Conservation (phyloP, 331 rosid species). For the Rhamnella rubrinervis region DNA sequence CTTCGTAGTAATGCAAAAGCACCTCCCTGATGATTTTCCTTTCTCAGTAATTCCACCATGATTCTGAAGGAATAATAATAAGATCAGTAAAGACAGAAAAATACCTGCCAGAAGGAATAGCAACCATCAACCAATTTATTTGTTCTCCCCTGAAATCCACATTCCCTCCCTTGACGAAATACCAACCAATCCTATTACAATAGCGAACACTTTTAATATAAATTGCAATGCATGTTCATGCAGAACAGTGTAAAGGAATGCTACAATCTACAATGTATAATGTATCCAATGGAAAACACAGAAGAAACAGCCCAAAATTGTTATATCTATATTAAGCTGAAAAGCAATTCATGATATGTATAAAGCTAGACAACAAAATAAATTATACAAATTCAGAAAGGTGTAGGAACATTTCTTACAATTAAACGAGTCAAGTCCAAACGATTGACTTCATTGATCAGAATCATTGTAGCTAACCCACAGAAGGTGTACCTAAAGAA, state of each 20-base stretch:
- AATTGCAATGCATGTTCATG: background rate
- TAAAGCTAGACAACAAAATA: background rate
- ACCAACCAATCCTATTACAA: conserved; percentile 76
- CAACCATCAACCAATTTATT: conserved; percentile 96
- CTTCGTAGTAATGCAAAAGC: conserved; percentile 69
- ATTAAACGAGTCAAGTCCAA: conserved; percentile 71
- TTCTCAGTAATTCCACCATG: conserved; percentile 28
- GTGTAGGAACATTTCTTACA: conserved; percentile 49
- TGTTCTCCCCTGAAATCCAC: conserved; percentile 95
- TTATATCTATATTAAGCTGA: conserved; percentile 1
- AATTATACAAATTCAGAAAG: background rate
- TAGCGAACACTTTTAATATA: background rate
- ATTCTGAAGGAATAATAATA: conserved; percentile 20
- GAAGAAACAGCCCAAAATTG: background rate
- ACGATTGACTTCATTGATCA: conserved; percentile 76
- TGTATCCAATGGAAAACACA: background rate
- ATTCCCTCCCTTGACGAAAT: conserved; percentile 82
- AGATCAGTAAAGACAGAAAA: conserved; percentile 3
- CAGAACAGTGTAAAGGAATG: background rate
- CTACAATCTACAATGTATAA: background rate
- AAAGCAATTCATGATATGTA: background rate
- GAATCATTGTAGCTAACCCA: conserved; percentile 90
- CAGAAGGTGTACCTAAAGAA: conserved; percentile 82
- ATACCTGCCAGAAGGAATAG: conserved; percentile 99
- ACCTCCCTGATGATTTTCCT: conserved; percentile 65